These are phyloP conservation scores for Syncephalis plumigaleata DNA, from an alignment of 371 early-diverging fungal genomes.

Conservation along the genomic window DNA sequence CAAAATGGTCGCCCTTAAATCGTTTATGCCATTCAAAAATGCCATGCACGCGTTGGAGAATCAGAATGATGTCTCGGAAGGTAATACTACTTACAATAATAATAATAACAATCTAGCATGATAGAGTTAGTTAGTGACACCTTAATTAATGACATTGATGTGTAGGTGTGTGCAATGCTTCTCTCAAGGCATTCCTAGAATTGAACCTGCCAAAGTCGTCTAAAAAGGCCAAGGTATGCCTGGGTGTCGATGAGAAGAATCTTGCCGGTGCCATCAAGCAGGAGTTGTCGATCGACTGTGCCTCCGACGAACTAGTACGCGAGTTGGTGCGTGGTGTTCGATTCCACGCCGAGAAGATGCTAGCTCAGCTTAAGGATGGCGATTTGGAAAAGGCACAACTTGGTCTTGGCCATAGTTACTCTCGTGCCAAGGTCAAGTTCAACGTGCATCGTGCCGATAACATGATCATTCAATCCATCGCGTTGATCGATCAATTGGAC, in stretches of 20 bases:
- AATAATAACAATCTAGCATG: too few relatives aligned
- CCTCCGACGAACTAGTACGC: constrained; percentile 56
- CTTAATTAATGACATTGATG: too few relatives aligned
- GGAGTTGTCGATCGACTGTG: constrained; percentile 58
- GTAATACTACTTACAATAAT: constrained; percentile 31
- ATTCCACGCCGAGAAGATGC: constrained; percentile 73
- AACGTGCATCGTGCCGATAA: constrained; percentile 92
- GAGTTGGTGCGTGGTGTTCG: constrained; percentile 90
- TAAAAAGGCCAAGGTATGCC: constrained; percentile 37
- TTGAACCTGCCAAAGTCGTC: constrained; percentile 73
- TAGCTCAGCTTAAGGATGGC: constrained; percentile 75
- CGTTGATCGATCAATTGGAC: constrained; percentile 82
- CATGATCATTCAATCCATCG: constrained; percentile 92
- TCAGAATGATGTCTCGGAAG: constrained; percentile 94
- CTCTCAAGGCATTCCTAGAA: constrained; percentile 84
- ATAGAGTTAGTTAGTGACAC: too few relatives aligned
- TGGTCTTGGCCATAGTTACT: constrained; percentile 95
- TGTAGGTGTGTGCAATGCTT: constrained; percentile 59
- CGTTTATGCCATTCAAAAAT: constrained; percentile 90
- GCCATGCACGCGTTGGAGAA: constrained; percentile 96
- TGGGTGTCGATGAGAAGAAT: constrained; percentile 91
- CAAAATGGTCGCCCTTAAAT: constrained; percentile 78
- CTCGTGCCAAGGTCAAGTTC: constrained; percentile 97
- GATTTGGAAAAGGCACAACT: constrained; percentile 88
- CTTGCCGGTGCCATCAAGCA: constrained; percentile 80